These are phyloP conservation scores for Zygosaccharomyces lentus DNA, from an alignment of 805 yeast species.

Conservation along the genomic window DNA sequence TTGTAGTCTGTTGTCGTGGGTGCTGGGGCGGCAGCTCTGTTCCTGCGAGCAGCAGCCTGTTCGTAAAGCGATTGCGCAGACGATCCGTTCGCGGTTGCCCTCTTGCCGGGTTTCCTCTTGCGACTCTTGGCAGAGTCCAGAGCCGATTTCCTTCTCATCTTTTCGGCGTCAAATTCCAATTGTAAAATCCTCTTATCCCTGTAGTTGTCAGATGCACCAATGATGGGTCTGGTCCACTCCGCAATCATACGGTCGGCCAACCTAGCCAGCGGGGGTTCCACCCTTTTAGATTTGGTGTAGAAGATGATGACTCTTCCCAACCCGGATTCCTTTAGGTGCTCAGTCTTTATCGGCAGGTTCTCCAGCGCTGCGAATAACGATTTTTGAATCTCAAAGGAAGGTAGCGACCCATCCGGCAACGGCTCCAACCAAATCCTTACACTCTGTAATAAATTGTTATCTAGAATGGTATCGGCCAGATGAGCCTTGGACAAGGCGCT, in stretches of 20 bases:
- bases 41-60: slow-evolving; percentile 85
- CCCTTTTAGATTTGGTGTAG: slow-evolving; percentile 84
- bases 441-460: slow-evolving; percentile 88
- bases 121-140: slow-evolving; percentile 32
- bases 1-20: slow-evolving; percentile 84
- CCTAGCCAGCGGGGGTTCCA: slow-evolving; percentile 81
- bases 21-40: slow-evolving; percentile 94
- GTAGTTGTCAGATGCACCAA: slow-evolving; percentile 92
- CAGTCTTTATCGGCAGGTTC: slow-evolving; percentile 87
- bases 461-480: slow-evolving; percentile 87
- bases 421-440: slow-evolving; percentile 98
- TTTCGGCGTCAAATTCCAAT: slow-evolving; percentile 61
- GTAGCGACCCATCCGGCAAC: slow-evolving; percentile 93
- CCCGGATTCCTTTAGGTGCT: slow-evolving; percentile 90
- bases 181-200: slow-evolving; percentile 75
- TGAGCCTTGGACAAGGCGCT: slow-evolving; percentile 73
- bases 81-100: slow-evolving; percentile 24
- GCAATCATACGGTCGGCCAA: slow-evolving; percentile 88
- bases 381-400: slow-evolving; percentile 95
- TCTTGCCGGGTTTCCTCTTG: slow-evolving; percentile 23
- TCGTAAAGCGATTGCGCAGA: slow-evolving; percentile 65
- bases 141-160: slow-evolving; percentile 38
- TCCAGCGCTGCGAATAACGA: slow-evolving; percentile 71
- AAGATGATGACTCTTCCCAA: slow-evolving; percentile 91
- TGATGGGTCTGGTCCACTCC: slow-evolving; percentile 97